A percentile compares a stretch with the other conserved stretches of the same genome.
These are phyloP conservation scores for Poterioochromonas sp. DNA, from an alignment of 352 stramenopile genomes.

Conservation along the genomic window DNA sequence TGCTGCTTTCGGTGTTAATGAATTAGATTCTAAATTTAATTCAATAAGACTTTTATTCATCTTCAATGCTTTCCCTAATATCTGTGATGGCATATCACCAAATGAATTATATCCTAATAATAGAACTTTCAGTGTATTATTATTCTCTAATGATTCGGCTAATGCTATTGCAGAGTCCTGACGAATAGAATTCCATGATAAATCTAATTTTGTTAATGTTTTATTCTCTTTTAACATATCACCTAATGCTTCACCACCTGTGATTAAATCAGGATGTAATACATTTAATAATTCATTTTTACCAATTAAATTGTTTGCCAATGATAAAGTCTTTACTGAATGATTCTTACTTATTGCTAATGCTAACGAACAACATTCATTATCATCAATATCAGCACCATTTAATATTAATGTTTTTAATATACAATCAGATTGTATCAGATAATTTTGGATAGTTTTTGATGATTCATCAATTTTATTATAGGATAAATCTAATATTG, in stretches of 20 bases:
- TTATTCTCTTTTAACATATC: constrained; percentile 70
- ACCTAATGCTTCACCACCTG: constrained; percentile 64
- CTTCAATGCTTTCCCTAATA: constrained; percentile 38
- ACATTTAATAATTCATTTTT: constrained; percentile 69
- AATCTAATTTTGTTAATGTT: constrained; percentile 60
- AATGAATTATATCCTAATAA: constrained; percentile 44
- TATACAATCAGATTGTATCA: constrained; percentile 52
- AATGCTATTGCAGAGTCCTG: constrained; percentile 49
- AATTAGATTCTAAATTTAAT: constrained; percentile 46
- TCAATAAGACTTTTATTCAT: constrained; percentile 39
- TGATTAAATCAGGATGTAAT: constrained; percentile 64
- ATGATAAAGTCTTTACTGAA: constrained; percentile 52
- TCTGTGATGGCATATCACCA: constrained; percentile 37
- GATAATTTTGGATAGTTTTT: constrained; percentile 53
- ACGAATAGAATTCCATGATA: constrained; percentile 72
- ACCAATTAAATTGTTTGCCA: constrained; percentile 66
- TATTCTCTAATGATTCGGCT: constrained; percentile 34
- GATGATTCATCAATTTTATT: constrained; percentile 66
- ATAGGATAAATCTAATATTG: constrained; percentile 65
- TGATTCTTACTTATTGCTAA: constrained; percentile 5
- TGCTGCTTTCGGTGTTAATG: constrained; percentile 34
- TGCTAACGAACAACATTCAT: constrained; percentile 35
- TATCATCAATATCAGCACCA: constrained; percentile 58
- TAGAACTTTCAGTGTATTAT: constrained; percentile 39
- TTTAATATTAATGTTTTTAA: constrained; percentile 58